Evolutionary conservation across 768 basidiomycete genomes (phyloP), one percentile per base, ranked within the genome.

Genomic region (Suillus brevipes): DNA sequence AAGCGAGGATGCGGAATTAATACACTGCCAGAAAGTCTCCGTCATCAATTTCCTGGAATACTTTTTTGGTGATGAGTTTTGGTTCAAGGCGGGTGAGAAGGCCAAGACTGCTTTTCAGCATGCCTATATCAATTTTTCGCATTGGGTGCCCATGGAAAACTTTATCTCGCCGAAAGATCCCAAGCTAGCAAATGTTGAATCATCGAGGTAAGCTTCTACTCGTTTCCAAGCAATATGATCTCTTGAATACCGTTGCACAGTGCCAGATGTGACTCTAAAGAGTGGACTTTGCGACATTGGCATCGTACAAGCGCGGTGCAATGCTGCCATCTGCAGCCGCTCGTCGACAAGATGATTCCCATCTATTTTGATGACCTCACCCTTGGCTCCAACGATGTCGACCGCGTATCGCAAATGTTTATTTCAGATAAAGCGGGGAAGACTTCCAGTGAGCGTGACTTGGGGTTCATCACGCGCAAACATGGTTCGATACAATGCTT

Each of bases 271-370:
- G 1, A 23, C 9, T 28, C 28, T 10, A 28, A 43, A 7, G 25
- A 65, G 23, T 69, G 60, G 64, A 64, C 64, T 28, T 53, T 28
- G 12, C 66, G 65, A 0, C 72, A 67, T 49, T 66, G 62, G 62
- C 64, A 67, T 25, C 58, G 66, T 31, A 71, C 72, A 9, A 63
- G 66, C 25, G 71, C 49, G 6, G 57, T 68, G 18, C 72, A 70
- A 28, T 68, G 70, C 34, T 63, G 60, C 40, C 64, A 62, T 20
- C 53, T 47, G 23, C 72, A 67, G 40, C 65, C 56, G 3, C 31
- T 12, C 4, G 38, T 72, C 23, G 62, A 69, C 53, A 64, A 73
- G 37, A 52, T 69, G 7, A 66, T 65, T 13, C 64, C 67, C 1
- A 65, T 72, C 2, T 63, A 65, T 53, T 70, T 66, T 60, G 62